phyloP scores from a whole-genome alignment of 306 rosid species.

The Adenanthera pavonina region DNA sequence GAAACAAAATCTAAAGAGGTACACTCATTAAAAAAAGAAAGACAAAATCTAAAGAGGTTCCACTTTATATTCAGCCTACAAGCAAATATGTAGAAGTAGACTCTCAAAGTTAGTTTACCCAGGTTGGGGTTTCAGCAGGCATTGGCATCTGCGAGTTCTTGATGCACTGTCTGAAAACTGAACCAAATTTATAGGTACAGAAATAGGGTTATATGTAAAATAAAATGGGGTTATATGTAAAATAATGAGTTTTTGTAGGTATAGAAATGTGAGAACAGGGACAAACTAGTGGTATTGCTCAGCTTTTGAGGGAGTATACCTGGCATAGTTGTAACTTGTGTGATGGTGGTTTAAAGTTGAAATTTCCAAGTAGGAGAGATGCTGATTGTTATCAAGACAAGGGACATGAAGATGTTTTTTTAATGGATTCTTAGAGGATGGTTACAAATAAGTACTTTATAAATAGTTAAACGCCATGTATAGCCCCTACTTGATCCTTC shows the following conservation, averaged over 20 bases:
- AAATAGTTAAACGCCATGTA: neutral
- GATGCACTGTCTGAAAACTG: conserved; percentile 31
- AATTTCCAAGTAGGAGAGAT: conserved; percentile 48
- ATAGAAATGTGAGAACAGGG: conserved; percentile 32
- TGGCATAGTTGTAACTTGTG: conserved; percentile 47
- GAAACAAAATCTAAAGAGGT: neutral
- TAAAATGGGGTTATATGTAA: neutral
- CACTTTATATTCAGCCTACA: neutral
- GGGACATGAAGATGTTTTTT: conserved; percentile 51
- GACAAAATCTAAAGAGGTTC: neutral
- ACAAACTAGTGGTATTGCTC: conserved; percentile 36
- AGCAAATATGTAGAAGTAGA: neutral
- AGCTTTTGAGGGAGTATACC: conserved; percentile 57
- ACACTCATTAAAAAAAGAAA: too few relatives aligned
- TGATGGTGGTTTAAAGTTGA: conserved; percentile 43
- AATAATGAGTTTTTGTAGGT: conserved; percentile 37
- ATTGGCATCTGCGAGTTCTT: neutral
- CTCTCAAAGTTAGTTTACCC: neutral
- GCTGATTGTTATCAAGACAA: conserved; percentile 47
- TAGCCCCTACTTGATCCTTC: conserved; percentile 19
- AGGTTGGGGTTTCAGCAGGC: neutral
- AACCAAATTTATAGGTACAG: conserved; percentile 51
- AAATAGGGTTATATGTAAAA: conserved; percentile 9
- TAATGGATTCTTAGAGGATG: conserved; percentile 42
- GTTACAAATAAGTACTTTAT: conserved; percentile 45